Percentiles rank a stretch among this genome's conserved stretches.
phyloP scores from a whole-genome alignment of 2,329 filamentous ascomycete species.

The Xylaria sp. region DNA sequence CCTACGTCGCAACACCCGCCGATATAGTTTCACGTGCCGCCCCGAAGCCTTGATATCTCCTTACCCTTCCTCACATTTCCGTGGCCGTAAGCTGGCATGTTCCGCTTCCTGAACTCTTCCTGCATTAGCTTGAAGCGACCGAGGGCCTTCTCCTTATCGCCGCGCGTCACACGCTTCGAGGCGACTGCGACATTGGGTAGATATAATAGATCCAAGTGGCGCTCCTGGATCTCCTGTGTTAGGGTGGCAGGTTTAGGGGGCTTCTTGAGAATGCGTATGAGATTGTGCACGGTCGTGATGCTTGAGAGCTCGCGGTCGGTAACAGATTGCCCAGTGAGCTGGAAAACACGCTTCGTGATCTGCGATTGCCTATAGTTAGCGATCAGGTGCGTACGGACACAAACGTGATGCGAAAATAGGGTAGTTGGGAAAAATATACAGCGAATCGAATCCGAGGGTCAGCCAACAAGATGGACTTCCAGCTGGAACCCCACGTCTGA shows the following conservation, averaged over 20 bases:
- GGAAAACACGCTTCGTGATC: constrained; percentile 80
- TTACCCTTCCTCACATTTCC: constrained; percentile 47
- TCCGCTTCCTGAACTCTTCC: constrained; percentile 67
- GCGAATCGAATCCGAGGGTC: constrained; percentile 72
- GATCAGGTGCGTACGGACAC: neutral
- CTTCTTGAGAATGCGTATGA: constrained; percentile 60
- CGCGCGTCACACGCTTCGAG: constrained; percentile 67
- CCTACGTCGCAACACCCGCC: neutral
- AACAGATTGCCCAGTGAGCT: constrained; percentile 78
- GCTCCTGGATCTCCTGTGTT: constrained; percentile 60
- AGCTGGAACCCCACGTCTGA: constrained; percentile 58
- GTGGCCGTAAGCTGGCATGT: constrained; percentile 62
- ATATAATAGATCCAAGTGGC: constrained; percentile 43
- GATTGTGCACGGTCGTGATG: constrained; percentile 57
- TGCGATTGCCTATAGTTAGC: constrained; percentile 44
- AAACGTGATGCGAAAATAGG: neutral
- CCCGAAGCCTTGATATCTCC: constrained; percentile 51
- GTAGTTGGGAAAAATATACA: constrained; percentile 55
- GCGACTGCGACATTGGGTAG: constrained; percentile 74
- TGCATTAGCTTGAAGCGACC: constrained; percentile 83
- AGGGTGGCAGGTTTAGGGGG: constrained; percentile 67
- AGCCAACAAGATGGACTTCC: constrained; percentile 62
- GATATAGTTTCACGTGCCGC: constrained; percentile 43
- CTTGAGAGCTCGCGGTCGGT: constrained; percentile 70
- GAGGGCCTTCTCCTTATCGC: constrained; percentile 72